Conservation (phyloP, 1,139 yeast species). For the Zygosaccharomyces pseudobailii region DNA sequence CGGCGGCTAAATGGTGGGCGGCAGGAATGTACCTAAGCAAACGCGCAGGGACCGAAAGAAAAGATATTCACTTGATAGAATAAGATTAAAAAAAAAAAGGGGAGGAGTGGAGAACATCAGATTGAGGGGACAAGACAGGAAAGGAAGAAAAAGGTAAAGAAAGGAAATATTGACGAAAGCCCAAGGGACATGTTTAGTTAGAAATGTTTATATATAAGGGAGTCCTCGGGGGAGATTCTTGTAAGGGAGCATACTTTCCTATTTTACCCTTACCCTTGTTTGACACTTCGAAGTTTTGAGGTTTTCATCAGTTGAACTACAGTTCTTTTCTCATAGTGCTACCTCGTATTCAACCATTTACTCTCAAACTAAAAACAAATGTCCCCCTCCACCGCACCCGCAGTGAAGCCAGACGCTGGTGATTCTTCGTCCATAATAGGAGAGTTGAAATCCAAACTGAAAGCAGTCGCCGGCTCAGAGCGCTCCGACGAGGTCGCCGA, state of each 20-base stretch:
- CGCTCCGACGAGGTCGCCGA: neutral
- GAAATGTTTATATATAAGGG: neutral
- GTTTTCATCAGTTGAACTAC: too few relatives aligned
- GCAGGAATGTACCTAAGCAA: neutral
- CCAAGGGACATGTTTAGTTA: neutral
- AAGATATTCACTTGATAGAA: neutral
- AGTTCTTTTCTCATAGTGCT: neutral
- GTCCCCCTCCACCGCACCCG: neutral
- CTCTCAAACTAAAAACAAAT: neutral
- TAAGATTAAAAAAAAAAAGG: neutral
- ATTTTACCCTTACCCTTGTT: neutral
- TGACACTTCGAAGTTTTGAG: too few relatives aligned
- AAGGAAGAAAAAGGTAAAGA: neutral
- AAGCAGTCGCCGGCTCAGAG: neutral
- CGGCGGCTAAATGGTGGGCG: conserved; percentile 4
- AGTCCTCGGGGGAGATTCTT: neutral
- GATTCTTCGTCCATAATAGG: conserved; percentile 5
- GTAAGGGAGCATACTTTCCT: neutral
- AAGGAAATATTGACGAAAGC: neutral
- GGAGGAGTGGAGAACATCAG: neutral
- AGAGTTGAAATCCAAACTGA: conserved; percentile 9
- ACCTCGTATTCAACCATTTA: neutral
- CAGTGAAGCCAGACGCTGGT: neutral
- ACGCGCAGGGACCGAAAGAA: neutral
- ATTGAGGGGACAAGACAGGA: neutral